Evolutionary conservation across 495 filamentous ascomycete genomes (phyloP).

Genomic region (Aspergillus ellipticus): DNA sequence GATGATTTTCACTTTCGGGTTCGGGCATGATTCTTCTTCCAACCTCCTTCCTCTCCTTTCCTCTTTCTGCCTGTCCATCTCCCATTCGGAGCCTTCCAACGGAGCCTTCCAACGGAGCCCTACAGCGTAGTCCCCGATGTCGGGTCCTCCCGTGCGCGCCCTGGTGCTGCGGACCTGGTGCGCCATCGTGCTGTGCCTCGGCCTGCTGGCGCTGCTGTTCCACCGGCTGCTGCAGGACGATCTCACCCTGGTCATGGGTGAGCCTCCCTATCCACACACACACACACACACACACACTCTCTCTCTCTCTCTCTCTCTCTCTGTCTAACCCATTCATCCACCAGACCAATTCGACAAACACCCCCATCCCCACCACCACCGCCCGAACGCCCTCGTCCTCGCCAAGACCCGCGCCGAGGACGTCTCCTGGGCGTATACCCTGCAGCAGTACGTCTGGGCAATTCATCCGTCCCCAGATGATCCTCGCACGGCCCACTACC

Average conservation of each 20-base stretch:
- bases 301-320: no score
- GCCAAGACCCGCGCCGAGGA: constrained; percentile 9
- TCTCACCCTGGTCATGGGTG: background rate
- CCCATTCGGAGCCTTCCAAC: no score
- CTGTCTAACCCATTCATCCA: no score
- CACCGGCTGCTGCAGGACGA: background rate
- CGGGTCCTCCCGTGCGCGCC: background rate
- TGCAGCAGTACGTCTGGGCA: constrained; percentile 7
- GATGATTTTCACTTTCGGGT: no score
- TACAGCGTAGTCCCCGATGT: background rate
- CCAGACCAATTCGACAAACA: background rate
- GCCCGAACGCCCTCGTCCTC: background rate
- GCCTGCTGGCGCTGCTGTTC: background rate
- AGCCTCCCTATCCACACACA: no score
- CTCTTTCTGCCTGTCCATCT: no score
- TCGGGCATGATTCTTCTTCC: no score
- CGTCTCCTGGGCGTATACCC: constrained; percentile 8
- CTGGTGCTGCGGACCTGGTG: background rate
- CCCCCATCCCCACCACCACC: background rate
- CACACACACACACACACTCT: no score
- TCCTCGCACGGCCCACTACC: no score
- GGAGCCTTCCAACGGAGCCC: no score
- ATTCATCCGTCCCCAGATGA: no score
- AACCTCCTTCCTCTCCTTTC: no score
- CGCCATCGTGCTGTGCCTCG: background rate